Conservation (phyloP, 768 basidiomycete genomes). For the Boletus reticuloceps region DNA sequence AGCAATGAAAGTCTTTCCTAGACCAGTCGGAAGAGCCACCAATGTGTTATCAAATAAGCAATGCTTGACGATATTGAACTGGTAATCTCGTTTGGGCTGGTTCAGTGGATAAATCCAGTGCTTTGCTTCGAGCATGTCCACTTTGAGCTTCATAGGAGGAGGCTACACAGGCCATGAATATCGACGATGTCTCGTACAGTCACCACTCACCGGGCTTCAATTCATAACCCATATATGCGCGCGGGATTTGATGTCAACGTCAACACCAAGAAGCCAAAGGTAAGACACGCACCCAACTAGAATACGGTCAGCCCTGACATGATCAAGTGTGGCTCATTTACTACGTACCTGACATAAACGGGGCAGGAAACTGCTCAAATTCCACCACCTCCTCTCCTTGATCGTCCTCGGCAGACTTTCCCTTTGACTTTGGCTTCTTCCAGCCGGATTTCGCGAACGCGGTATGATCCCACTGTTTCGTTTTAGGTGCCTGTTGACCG, state of each 20-base stretch:
- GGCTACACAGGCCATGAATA: constrained; percentile 40
- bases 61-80: constrained; percentile 85
- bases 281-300: constrained; percentile 51
- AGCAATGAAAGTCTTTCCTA: constrained; percentile 98
- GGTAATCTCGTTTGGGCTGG: constrained; percentile 85
- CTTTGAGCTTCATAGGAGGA: constrained; percentile 71
- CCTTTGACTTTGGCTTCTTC: constrained; percentile 53
- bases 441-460: constrained; percentile 79
- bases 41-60: constrained; percentile 91
- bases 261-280: neutral
- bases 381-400: constrained; percentile 61
- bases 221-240: neutral
- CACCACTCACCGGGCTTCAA: constrained; percentile 30
- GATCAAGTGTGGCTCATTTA: neutral
- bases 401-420: constrained; percentile 51
- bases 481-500: constrained; percentile 58
- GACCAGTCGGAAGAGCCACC: constrained; percentile 90
- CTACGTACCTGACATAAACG: constrained; percentile 63
- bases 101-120: constrained; percentile 95
- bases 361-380: constrained; percentile 84
- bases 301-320: constrained; percentile 11
- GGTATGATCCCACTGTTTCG: constrained; percentile 91
- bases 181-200: too few relatives aligned
- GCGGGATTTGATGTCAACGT: constrained; percentile 4
- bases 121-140: constrained; percentile 74